These are phyloP conservation scores for Ustilago shanxiensis DNA, from an alignment of 1,284 basidiomycete species.

Conservation along the genomic window DNA sequence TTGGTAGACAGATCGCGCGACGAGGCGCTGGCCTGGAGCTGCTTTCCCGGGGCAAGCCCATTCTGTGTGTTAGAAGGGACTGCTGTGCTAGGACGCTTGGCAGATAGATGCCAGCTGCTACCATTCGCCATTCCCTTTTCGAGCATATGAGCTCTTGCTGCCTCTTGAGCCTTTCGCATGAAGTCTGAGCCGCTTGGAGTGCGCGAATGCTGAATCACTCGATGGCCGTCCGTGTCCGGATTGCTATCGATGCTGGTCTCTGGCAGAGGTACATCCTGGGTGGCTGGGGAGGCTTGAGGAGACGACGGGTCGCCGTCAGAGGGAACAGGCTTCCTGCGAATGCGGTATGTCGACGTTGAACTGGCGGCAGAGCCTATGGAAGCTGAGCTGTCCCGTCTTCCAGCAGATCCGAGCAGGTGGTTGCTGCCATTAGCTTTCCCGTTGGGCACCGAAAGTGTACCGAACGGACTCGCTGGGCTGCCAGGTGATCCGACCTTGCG, in stretches of 20 bases:
- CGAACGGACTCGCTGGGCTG: constrained; percentile 24
- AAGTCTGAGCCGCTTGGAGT: constrained; percentile 33
- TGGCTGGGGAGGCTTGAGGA: constrained; percentile 20
- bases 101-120: neutral
- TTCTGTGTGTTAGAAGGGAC: constrained; percentile 2
- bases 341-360: constrained; percentile 48
- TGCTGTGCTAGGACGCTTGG: constrained; percentile 24
- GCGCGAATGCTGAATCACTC: constrained; percentile 16
- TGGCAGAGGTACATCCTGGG: constrained; percentile 11
- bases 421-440: constrained; percentile 12
- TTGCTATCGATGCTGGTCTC: constrained; percentile 14
- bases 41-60: constrained; percentile 7
- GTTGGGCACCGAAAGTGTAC: constrained; percentile 23
- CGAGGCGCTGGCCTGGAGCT: constrained; percentile 19
- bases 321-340: constrained; percentile 47
- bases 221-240: neutral
- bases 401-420: neutral
- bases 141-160: constrained; percentile 25
- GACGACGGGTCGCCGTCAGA: constrained; percentile 28
- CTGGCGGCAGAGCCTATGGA: constrained; percentile 38
- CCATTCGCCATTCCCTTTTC: neutral
- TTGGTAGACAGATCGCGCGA: constrained; percentile 20
- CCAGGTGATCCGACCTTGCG: constrained; percentile 2
- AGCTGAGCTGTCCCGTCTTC: constrained; percentile 28
- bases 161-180: constrained; percentile 35